Percentiles rank a stretch among this genome's conserved stretches.
Evolutionary conservation across 192 early-diverging fungal species (phyloP).

Genomic region (Cetraspora pellucida): DNA sequence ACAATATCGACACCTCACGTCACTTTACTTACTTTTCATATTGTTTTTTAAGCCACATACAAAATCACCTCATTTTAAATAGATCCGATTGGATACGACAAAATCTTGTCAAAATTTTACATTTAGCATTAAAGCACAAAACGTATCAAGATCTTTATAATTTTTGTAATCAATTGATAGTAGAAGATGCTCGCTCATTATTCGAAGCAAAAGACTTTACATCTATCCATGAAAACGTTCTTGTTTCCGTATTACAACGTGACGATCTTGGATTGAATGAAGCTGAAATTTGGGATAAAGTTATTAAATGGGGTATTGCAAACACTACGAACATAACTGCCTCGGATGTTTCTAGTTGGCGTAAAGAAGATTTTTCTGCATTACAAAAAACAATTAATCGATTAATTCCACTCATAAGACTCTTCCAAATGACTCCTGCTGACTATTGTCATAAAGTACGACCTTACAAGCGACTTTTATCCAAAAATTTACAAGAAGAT

Average conservation of each 20-base stretch:
- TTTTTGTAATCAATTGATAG: background rate
- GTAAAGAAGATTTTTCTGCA: background rate
- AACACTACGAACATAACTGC: background rate
- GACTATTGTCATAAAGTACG: slow-evolving; percentile 20
- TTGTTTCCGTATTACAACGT: slow-evolving; percentile 9
- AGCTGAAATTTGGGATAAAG: slow-evolving; percentile 8
- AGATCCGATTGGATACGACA: slow-evolving; percentile 4
- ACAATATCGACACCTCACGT: too few species aligned
- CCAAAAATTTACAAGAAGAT: slow-evolving; percentile 19
- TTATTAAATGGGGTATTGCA: slow-evolving; percentile 18
- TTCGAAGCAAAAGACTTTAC: slow-evolving; percentile 8
- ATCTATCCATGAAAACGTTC: background rate
- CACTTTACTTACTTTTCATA: background rate
- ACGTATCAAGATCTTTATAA: background rate
- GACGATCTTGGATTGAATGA: slow-evolving; percentile 22
- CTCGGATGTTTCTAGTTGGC: background rate
- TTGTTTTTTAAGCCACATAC: background rate
- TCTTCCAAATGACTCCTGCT: slow-evolving; percentile 2
- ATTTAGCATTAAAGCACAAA: background rate
- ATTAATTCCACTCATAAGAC: slow-evolving; percentile 1
- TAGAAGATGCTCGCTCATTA: background rate
- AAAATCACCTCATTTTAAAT: background rate
- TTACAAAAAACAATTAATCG: background rate
- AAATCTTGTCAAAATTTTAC: slow-evolving; percentile 13
- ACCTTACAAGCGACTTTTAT: slow-evolving; percentile 4